Conservation (phyloP, 371 early-diverging fungal species). For the Batkoa obscura region DNA sequence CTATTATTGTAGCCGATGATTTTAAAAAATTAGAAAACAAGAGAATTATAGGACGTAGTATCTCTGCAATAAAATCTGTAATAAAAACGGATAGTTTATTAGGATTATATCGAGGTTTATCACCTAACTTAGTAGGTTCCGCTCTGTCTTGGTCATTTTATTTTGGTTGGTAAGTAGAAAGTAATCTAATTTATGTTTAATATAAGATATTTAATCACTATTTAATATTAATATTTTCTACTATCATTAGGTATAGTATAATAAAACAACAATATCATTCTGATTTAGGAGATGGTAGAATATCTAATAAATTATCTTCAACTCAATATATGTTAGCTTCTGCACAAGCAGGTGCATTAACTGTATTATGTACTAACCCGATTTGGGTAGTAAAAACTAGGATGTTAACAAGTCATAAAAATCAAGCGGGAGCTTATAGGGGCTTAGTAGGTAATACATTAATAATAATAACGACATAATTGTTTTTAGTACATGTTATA, state of each 20-base stretch:
- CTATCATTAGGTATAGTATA: slow-evolving; percentile 32
- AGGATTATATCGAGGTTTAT: slow-evolving; percentile 77
- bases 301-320: slow-evolving; percentile 18
- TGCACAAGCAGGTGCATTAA: slow-evolving; percentile 58
- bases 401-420: slow-evolving; percentile 55
- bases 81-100: slow-evolving; percentile 29
- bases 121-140: slow-evolving; percentile 83
- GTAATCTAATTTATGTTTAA: slow-evolving; percentile 3
- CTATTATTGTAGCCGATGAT: slow-evolving; percentile 23
- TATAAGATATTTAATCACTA: too few relatives aligned
- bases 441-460: slow-evolving; percentile 30
- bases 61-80: slow-evolving; percentile 35
- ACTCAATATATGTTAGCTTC: slow-evolving; percentile 71
- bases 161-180: slow-evolving; percentile 58
- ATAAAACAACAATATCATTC: slow-evolving; percentile 56
- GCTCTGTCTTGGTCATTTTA: slow-evolving; percentile 88
- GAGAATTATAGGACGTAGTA: slow-evolving; percentile 36
- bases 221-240: neutral
- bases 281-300: slow-evolving; percentile 11
- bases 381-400: slow-evolving; percentile 91
- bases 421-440: slow-evolving; percentile 43
- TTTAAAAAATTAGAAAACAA: slow-evolving; percentile 18
- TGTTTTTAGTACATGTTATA: too few relatives aligned
- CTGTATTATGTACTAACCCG: slow-evolving; percentile 72
- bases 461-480: too few relatives aligned